Evolutionary conservation across 768 basidiomycete species (phyloP).

Genomic region (Inosperma sp.): DNA sequence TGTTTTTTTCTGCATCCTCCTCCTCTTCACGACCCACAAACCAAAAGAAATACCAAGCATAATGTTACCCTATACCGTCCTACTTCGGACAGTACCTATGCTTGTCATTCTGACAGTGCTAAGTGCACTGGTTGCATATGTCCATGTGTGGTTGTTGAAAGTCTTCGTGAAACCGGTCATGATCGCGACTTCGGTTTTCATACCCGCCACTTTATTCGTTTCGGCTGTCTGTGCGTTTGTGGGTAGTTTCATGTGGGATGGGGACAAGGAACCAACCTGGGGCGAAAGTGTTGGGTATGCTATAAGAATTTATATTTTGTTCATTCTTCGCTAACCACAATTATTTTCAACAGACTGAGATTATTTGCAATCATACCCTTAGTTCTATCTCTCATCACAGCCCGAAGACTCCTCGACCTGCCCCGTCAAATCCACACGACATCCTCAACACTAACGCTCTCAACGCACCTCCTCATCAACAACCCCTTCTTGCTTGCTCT

Average conservation of each 20-base stretch:
- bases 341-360: slow-evolving; percentile 48
- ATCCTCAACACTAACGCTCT: slow-evolving; percentile 52
- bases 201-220: slow-evolving; percentile 67
- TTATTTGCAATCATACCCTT: slow-evolving; percentile 76
- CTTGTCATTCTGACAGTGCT: slow-evolving; percentile 66
- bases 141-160: slow-evolving; percentile 69
- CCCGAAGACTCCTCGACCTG: slow-evolving; percentile 65
- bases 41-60: slow-evolving; percentile 36
- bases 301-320: not conserved
- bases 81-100: slow-evolving; percentile 74
- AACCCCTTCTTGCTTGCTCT: slow-evolving; percentile 74
- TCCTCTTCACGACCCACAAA: slow-evolving; percentile 55
- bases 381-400: slow-evolving; percentile 62
- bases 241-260: slow-evolving; percentile 67
- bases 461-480: slow-evolving; percentile 62
- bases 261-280: slow-evolving; percentile 60
- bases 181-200: slow-evolving; percentile 68
- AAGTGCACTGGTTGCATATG: slow-evolving; percentile 68
- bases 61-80: slow-evolving; percentile 58
- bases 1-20: slow-evolving; percentile 57
- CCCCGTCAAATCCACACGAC: slow-evolving; percentile 65
- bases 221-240: slow-evolving; percentile 79
- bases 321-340: slow-evolving; percentile 9
- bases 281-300: slow-evolving; percentile 76
- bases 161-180: slow-evolving; percentile 84